Evolutionary conservation across 352 stramenopile genomes (phyloP).

Genomic region (Phytopythium vexans): DNA sequence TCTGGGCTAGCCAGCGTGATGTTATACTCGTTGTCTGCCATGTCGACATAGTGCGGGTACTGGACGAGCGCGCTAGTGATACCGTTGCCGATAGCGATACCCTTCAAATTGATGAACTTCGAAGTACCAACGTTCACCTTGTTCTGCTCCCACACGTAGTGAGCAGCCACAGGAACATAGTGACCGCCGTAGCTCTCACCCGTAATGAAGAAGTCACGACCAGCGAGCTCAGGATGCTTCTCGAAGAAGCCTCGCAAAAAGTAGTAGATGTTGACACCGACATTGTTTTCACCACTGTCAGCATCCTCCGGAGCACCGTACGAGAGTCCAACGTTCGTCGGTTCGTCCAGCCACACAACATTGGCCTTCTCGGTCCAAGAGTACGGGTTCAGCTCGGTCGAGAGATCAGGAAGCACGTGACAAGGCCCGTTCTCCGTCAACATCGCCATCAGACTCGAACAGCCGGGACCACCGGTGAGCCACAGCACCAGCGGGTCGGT

Average conservation of each 20-base stretch:
- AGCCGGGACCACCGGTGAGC: conserved; percentile 58
- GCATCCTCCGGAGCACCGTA: conserved; percentile 26
- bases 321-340: conserved; percentile 52
- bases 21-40: conserved; percentile 42
- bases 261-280: conserved; percentile 48
- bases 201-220: conserved; percentile 44
- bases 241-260: conserved; percentile 55
- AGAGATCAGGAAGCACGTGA: conserved; percentile 39
- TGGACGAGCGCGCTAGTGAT: conserved; percentile 38
- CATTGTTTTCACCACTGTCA: conserved; percentile 37
- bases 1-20: conserved; percentile 28
- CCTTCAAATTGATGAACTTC: conserved; percentile 42
- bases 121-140: conserved; percentile 1
- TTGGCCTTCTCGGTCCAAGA: conserved; percentile 65
- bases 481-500: conserved; percentile 62
- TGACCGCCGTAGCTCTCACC: no score
- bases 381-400: conserved; percentile 46
- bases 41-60: conserved; percentile 23
- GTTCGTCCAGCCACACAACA: conserved; percentile 71
- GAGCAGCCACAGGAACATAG: conserved; percentile 47
- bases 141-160: conserved; percentile 56
- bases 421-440: conserved; percentile 68
- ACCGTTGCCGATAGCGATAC: conserved; percentile 61
- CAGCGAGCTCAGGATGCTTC: conserved; percentile 35
- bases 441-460: conserved; percentile 58